phyloP scores from a whole-genome alignment of 257 asterid species.

The Lycium ferocissimum region DNA sequence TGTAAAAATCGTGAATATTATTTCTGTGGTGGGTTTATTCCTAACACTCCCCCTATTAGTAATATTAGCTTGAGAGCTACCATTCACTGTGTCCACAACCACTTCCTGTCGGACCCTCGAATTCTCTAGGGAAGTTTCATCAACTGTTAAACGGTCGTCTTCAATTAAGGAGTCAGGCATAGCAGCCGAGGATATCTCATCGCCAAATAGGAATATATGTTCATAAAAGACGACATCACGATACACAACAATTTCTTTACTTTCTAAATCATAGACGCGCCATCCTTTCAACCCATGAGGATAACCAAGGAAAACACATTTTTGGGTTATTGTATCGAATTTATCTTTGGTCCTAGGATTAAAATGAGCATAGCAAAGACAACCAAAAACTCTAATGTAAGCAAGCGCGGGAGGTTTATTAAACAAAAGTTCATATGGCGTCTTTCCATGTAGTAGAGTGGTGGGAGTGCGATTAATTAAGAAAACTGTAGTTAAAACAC shows the following conservation, averaged over 20 bases:
- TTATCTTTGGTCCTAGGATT: neutral
- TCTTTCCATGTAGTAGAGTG: neutral
- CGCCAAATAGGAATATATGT: neutral
- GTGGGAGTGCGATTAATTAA: conserved; percentile 9
- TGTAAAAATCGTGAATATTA: too few relatives aligned
- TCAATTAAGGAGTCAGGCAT: neutral
- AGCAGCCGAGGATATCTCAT: neutral
- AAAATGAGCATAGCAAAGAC: neutral
- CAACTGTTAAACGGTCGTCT: neutral
- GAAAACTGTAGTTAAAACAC: neutral
- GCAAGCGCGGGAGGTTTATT: neutral
- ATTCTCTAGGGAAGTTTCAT: neutral
- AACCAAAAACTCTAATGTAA: neutral
- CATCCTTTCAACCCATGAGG: neutral
- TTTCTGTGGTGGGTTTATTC: too few relatives aligned
- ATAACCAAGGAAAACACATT: neutral
- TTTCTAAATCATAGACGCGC: neutral
- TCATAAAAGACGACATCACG: neutral
- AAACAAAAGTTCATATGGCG: neutral
- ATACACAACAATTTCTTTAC: neutral
- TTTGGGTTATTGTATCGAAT: neutral
- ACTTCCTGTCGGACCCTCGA: too few relatives aligned
- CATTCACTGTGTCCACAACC: too few relatives aligned
- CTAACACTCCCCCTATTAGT: neutral
- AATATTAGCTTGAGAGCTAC: neutral